Evolutionary conservation across 306 rosid genomes (phyloP).

Genomic region (Notholithocarpus densiflorus): DNA sequence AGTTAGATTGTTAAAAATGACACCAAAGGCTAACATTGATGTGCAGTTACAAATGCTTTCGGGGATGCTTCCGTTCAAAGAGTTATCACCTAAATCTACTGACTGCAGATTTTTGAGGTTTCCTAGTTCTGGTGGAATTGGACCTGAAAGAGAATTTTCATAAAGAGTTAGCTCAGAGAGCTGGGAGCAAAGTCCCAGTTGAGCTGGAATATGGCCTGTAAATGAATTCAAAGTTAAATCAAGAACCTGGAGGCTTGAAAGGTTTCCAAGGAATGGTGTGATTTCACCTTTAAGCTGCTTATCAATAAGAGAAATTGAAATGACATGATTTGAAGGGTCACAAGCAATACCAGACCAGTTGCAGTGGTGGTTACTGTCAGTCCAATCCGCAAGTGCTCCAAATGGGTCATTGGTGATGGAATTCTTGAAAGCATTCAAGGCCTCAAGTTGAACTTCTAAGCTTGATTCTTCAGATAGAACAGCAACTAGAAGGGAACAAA

Average conservation of each 20-base stretch:
- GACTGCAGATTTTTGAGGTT: conserved; percentile 38
- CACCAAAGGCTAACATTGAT: conserved; percentile 49
- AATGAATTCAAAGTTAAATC: conserved; percentile 66
- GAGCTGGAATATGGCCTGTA: conserved; percentile 58
- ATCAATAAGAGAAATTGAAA: conserved; percentile 45
- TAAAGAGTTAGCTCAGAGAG: conserved; percentile 46
- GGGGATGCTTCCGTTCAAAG: conserved; percentile 64
- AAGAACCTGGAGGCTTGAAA: conserved; percentile 77
- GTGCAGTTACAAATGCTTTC: conserved; percentile 64
- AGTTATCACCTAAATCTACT: conserved; percentile 50
- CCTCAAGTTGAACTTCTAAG: conserved; percentile 51
- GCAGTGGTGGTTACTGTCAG: conserved; percentile 47
- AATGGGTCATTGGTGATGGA: too few relatives aligned
- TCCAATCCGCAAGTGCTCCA: conserved; percentile 48
- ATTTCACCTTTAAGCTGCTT: conserved; percentile 62
- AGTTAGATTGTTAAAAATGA: conserved; percentile 47
- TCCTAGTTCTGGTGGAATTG: conserved; percentile 63
- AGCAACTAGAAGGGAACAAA: conserved; percentile 22
- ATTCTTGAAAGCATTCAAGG: conserved; percentile 60
- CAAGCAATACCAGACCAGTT: conserved; percentile 79
- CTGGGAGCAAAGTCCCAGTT: conserved; percentile 57
- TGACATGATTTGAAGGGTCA: conserved; percentile 45
- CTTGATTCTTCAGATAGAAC: conserved; percentile 36
- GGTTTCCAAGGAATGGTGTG: conserved; percentile 73
- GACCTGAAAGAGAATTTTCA: conserved; percentile 58